Evolutionary conservation across 2,329 filamentous ascomycete species (phyloP), one percentile per base, ranked within the genome.

Genomic region (Didymella segeticola): DNA sequence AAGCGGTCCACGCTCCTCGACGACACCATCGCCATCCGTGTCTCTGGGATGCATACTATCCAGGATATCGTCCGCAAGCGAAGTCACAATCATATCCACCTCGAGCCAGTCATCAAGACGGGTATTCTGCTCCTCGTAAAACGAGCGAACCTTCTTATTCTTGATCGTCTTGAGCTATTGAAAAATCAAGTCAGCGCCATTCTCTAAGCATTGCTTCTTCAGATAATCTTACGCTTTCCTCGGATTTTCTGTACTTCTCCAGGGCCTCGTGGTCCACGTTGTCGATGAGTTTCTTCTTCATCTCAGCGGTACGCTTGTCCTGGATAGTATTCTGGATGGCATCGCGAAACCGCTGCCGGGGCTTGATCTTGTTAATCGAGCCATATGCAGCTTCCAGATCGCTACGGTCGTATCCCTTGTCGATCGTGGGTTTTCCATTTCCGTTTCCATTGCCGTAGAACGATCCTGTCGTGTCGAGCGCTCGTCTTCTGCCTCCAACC

Each of bases 21-120:
- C 74, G n/a, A 82, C 69, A 2, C 84, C 83, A 60, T 86, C 83
- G 25, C 79, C 75, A 56, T 86, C 83, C 1, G 80, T 74, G 47
- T 86, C 84, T 1, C 60, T 60, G 1, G 83, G 83, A 55, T 83
- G 78, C 78, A 86, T 84, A 34, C 78, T 82, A 53, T 86, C 84
- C n/a, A 86, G 74, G 7, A 86, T 79, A 61, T 86, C 82, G 62
- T 85, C 83, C 10, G 83, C 80, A 31, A 86, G 75, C 20, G 79
- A 77, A 57, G 78, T 78, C 36, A 86, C 83, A 6, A 85, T 75
- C 29, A 81, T 79, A 67, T 86, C 83, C 27, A 86, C 82, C 66
- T 86, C 82, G 10, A 83, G 69, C 83, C 82, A 85, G 58, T 84
- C 82, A 56, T 85, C 81, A 10, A 86, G 65, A 1, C 78, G 71